Conservation (phyloP, 2,329 filamentous ascomycete genomes). For the Curvularia lunata region DNA sequence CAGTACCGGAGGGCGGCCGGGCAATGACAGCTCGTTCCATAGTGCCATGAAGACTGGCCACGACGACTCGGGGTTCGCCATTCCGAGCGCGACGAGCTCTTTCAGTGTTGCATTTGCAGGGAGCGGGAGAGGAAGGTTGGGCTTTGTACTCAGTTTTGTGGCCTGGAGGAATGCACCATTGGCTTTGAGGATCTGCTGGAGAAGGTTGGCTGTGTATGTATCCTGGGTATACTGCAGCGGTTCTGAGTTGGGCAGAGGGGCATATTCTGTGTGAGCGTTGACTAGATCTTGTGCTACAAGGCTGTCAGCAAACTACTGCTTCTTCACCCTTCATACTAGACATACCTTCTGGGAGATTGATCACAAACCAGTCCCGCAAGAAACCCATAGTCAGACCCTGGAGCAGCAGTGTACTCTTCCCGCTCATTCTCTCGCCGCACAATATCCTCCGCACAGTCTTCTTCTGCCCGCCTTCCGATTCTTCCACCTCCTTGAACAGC, state of each 20-base stretch:
- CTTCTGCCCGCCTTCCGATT: conserved; percentile 60
- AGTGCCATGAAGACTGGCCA: conserved; percentile 82
- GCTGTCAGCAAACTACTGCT: conserved; percentile 21
- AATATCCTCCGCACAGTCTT: conserved; percentile 69
- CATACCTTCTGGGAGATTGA: conserved; percentile 88
- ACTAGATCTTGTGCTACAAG: conserved; percentile 78
- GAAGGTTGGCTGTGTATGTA: conserved; percentile 74
- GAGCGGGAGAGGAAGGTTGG: conserved; percentile 65
- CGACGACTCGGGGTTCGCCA: conserved; percentile 76
- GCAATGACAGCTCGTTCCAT: conserved; percentile 75
- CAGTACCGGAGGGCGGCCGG: conserved; percentile 68
- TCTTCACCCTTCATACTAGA: conserved; percentile 2
- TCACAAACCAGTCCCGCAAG: conserved; percentile 83
- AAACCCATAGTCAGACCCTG: conserved; percentile 84
- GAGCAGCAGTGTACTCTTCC: conserved; percentile 85
- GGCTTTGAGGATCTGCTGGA: conserved; percentile 74
- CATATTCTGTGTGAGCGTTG: conserved; percentile 81
- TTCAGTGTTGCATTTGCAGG: conserved; percentile 67
- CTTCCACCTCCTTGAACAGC: conserved; percentile 58
- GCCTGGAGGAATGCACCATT: conserved; percentile 69
- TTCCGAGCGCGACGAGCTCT: conserved; percentile 71
- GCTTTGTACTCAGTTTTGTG: conserved; percentile 59
- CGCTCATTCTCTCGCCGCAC: conserved; percentile 74
- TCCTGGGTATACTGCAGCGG: conserved; percentile 75
- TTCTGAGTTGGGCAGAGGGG: conserved; percentile 64